Evolutionary conservation across 805 yeast genomes (phyloP).

Genomic region (Ogataea neopini): DNA sequence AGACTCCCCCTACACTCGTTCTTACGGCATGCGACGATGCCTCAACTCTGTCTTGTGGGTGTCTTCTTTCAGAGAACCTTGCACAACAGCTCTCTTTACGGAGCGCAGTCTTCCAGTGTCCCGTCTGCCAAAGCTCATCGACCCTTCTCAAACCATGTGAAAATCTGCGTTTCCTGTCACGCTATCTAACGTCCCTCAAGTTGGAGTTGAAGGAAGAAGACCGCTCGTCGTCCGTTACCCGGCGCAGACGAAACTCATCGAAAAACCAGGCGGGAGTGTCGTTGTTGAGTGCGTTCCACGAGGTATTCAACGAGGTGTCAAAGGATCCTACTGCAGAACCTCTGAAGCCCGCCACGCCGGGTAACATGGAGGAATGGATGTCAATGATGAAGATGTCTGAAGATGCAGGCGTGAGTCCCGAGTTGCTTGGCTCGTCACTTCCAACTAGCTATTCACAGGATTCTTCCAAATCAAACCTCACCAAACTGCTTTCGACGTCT

Average conservation of each 20-base stretch:
- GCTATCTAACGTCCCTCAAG: constrained; percentile 14
- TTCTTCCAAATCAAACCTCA: constrained; percentile 28
- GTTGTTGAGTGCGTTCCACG: constrained; percentile 38
- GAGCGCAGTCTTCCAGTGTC: constrained; percentile 34
- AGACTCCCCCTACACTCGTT: constrained; percentile 23
- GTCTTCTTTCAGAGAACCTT: constrained; percentile 38
- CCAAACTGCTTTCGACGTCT: constrained; percentile 25
- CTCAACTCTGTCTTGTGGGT: constrained; percentile 42
- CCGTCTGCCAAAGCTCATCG: constrained; percentile 35
- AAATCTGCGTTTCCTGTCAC: constrained; percentile 34
- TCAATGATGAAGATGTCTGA: constrained; percentile 23
- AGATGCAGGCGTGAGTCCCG: constrained; percentile 11
- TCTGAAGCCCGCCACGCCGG: constrained; percentile 1
- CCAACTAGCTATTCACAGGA: constrained; percentile 22
- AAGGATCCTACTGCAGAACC: background rate
- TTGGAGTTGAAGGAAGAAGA: constrained; percentile 14
- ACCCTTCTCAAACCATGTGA: constrained; percentile 35
- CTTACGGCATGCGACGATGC: constrained; percentile 30
- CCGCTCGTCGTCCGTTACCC: constrained; percentile 7
- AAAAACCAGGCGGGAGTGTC: constrained; percentile 24
- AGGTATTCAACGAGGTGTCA: constrained; percentile 34
- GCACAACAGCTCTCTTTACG: constrained; percentile 26
- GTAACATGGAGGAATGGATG: constrained; percentile 27
- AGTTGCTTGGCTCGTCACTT: constrained; percentile 13
- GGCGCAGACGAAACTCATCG: constrained; percentile 8